Conservation (phyloP, 345 rosid genomes). For the Carallia pectinifolia region DNA sequence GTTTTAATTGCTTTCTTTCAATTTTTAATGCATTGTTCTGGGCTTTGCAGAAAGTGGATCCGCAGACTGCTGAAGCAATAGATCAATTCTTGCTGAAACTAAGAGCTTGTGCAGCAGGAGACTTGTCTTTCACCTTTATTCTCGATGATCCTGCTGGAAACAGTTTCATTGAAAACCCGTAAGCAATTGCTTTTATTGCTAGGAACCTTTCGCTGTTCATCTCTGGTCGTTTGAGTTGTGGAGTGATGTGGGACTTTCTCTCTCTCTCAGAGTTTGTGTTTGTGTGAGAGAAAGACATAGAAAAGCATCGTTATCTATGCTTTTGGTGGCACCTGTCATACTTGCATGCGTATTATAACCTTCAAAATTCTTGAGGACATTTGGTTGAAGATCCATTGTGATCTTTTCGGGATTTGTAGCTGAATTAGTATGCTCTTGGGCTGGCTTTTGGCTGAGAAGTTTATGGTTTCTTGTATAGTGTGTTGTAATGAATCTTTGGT, state of each 20-base stretch:
- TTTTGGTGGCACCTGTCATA: no score
- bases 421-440: background rate
- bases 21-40: slow-evolving; percentile 10
- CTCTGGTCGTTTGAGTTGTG: no score
- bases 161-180: slow-evolving; percentile 96
- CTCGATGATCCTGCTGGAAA: slow-evolving; percentile 95
- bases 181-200: slow-evolving; percentile 27
- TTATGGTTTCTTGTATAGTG: background rate
- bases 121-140: slow-evolving; percentile 61
- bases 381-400: no score
- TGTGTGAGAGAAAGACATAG: no score
- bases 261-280: background rate
- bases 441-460: background rate
- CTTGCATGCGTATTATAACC: no score
- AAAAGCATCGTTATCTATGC: no score
- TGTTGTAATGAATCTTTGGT: background rate
- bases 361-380: no score
- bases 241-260: background rate
- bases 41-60: slow-evolving; percentile 69
- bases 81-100: slow-evolving; percentile 75
- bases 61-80: slow-evolving; percentile 84
- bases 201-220: no score
- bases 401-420: background rate
- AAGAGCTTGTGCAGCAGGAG: slow-evolving; percentile 75
- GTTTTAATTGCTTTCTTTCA: background rate